A percentile compares a stretch with the other conserved stretches of the same genome.
Evolutionary conservation across 306 rosid species (phyloP).

Genomic region (Geum urbanum): DNA sequence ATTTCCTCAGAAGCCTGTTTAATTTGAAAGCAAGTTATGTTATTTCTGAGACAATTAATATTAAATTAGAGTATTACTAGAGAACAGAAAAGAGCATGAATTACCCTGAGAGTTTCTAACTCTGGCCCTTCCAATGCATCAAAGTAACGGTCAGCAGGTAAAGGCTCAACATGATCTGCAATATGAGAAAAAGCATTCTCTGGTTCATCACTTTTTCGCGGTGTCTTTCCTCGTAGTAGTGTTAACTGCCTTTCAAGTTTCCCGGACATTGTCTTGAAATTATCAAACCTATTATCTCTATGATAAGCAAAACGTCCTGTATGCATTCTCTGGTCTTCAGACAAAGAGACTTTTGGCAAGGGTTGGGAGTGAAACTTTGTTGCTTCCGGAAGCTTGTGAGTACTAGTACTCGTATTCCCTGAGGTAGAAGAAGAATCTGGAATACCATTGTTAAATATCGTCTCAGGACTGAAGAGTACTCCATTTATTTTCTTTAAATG

Average conservation of each 20-base stretch:
- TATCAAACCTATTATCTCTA: conserved; percentile 60
- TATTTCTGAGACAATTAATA: background rate
- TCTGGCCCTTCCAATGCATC: conserved; percentile 50
- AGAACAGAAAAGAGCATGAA: background rate
- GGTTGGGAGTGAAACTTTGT: conserved; percentile 71
- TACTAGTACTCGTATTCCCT: background rate
- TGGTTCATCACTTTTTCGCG: conserved; percentile 1
- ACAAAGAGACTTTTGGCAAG: conserved; percentile 32
- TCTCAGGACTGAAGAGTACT: conserved; percentile 43
- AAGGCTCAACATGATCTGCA: conserved; percentile 29
- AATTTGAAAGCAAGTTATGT: background rate
- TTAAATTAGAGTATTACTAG: background rate
- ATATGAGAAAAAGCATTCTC: conserved; percentile 24
- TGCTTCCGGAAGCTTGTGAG: conserved; percentile 23
- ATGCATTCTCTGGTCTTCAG: conserved; percentile 14
- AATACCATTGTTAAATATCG: conserved; percentile 19
- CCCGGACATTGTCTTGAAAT: conserved; percentile 82
- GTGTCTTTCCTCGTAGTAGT: conserved; percentile 47
- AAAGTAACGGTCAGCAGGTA: conserved; percentile 61
- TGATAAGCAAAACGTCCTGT: conserved; percentile 13
- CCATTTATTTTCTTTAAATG: conserved; percentile 25
- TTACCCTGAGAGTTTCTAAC: conserved; percentile 72
- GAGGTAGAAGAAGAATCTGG: conserved; percentile 13
- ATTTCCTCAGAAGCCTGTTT: conserved; percentile 79
- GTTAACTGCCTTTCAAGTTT: conserved; percentile 53